Base-by-base conservation (phyloP, 345 rosid species). In the Eucalyptus tenuipes region DNA sequence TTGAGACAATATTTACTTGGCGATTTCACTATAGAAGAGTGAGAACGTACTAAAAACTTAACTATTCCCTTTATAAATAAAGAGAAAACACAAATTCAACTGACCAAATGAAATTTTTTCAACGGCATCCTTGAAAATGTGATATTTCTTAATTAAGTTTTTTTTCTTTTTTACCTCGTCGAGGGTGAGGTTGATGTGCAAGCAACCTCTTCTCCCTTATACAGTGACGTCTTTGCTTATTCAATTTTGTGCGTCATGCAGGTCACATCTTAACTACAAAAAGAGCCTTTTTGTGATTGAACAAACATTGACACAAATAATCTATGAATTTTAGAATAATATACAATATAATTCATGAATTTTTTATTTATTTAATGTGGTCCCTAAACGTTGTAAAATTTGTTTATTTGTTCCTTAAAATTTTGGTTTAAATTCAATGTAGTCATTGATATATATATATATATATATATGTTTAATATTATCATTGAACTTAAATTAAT, bases 371-470 rank as follows among this genome's bases (percentile, higher is more conserved):
- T 55, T 10, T 55, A 55, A 55, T 24, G 6, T 2, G 29, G 1
- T 55, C 13, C 61, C 0, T 24, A 0, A 55, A 55, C 61, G 24
- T 24, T 55, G 0, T 0, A 52, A 52, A 24, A 55, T 24, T 8
- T 55, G 0, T 55, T 55, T 24, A 2, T 24, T 55, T 2, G 61
- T 2, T 9, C 61, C 13, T 24, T 0, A 55, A 55, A 55, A 1
- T 55, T 55, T 55, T 55, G 13, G 6, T 24, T 10, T 55, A 10
- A 10, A 13, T 13, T 48, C 14, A 48, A 48, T 48, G 49, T 48
- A 48, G 49, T 48, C 49, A 15, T 50, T 16, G 18, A 50, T 49
- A 14, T 49, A 59, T 59, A 57, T 57, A 25, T 12, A 49, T 13
- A 49, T 49, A 14, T 15, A 49, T 4, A n/a, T n/a, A n/a, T 52